These are phyloP conservation scores for Globisporangium paroecandrum DNA, from an alignment of 352 stramenopile species.

Conservation along the genomic window DNA sequence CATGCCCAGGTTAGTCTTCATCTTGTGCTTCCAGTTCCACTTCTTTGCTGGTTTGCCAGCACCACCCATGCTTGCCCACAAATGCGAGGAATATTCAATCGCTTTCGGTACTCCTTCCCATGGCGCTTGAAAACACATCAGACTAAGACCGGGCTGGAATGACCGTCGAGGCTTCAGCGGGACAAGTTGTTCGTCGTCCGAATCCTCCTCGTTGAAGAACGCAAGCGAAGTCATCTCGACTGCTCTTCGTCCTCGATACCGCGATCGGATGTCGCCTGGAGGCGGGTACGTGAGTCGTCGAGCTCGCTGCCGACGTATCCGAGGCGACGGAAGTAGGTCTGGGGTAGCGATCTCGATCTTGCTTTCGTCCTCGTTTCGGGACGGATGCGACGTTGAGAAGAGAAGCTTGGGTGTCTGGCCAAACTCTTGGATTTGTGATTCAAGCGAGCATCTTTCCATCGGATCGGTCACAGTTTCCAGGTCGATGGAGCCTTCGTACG, in stretches of 20 bases:
- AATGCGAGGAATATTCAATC: slow-evolving; percentile 31
- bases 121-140: slow-evolving; percentile 44
- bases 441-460: slow-evolving; percentile 92
- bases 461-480: slow-evolving; percentile 85
- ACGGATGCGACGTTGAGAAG: slow-evolving; percentile 68
- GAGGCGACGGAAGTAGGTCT: slow-evolving; percentile 41
- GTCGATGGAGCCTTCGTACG: slow-evolving; percentile 85
- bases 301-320: slow-evolving; percentile 20
- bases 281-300: slow-evolving; percentile 21
- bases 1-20: slow-evolving; percentile 32
- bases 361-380: slow-evolving; percentile 55
- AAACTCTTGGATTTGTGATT: slow-evolving; percentile 93
- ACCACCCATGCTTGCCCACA: slow-evolving; percentile 32
- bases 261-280: slow-evolving; percentile 1
- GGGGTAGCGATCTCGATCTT: slow-evolving; percentile 46
- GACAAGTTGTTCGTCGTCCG: slow-evolving; percentile 28
- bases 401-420: slow-evolving; percentile 85
- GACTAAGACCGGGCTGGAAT: slow-evolving; percentile 22
- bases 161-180: slow-evolving; percentile 10
- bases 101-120: slow-evolving; percentile 33
- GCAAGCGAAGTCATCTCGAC: slow-evolving; percentile 28
- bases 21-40: slow-evolving; percentile 50
- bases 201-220: slow-evolving; percentile 26
- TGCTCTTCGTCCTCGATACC: slow-evolving; percentile 19
- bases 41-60: slow-evolving; percentile 39